Base-by-base conservation (phyloP, 2,329 filamentous ascomycete species). In the Alternaria triticina region DNA sequence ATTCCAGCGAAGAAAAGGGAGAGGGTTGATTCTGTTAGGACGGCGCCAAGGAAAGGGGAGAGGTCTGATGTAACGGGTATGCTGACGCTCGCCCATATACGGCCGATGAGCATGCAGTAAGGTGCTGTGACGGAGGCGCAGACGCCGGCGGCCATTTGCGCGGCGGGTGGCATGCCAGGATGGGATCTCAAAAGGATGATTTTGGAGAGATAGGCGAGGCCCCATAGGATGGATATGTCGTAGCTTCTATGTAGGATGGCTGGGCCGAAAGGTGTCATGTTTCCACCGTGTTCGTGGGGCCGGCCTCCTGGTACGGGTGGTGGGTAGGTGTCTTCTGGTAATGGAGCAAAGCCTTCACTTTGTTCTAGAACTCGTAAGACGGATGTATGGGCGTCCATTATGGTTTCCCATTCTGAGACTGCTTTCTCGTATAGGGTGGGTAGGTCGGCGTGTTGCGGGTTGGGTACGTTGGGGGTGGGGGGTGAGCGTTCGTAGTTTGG, bases 121-220 rank as follows among this genome's bases (percentile, higher is more conserved):
- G 82, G 82, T 4, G 86, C 87, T 1, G 95, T 97, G 54, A 91
- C 87, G 13, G 83, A 83, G 1, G 93, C 93, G 10, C 91, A 89
- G 67, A 96, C 86, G 8, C 90, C 91, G 0, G 93, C 93, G 3
- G 96, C 94, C 72, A 94, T 88, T 88, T 97, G 94, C 36, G 94
- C 91, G 9, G 94, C 90, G 0, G 95, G 93, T 1, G 94, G 95
- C 94, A 97, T 97, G 23, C 87, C 88, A 0, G 96, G 96, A 70
- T 97, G 94, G 1, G 90, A 86, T 33, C 96, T 87, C 62, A 95
- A 85, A n/a, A 96, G 86, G 57, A 94, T 86, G 61, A 98, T 95
- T 50, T 93, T 86, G 0, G 90, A 90, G 84, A 95, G 92, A 79
- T 97, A 91, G 77, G 92, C 94, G 68, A 94, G 91, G 75, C 92